Conservation (phyloP, 2,329 filamentous ascomycete species). For the Fusarium haematococcum region DNA sequence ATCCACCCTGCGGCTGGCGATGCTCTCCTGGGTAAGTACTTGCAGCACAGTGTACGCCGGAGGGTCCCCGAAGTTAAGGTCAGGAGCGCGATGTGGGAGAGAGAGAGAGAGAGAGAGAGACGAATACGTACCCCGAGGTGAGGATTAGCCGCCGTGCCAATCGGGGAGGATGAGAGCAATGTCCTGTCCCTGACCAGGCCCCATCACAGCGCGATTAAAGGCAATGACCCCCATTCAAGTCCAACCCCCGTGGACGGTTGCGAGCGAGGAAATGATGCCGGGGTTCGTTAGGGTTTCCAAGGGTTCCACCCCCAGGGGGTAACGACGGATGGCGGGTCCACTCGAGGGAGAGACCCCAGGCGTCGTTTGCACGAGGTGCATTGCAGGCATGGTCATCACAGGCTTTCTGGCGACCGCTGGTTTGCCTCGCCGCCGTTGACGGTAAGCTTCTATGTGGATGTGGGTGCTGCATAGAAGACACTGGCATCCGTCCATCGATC, state of each 20-base stretch:
- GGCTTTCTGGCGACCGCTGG: constrained; percentile 9
- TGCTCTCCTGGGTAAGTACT: background rate
- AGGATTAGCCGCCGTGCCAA: constrained; percentile 21
- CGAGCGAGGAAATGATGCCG: constrained; percentile 1
- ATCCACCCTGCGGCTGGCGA: background rate
- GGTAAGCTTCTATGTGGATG: background rate
- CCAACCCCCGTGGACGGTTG: constrained; percentile 6
- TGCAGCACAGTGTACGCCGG: background rate
- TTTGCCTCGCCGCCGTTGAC: background rate
- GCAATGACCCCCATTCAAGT: constrained; percentile 6
- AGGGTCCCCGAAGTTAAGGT: background rate
- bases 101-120: background rate
- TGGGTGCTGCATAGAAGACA: background rate
- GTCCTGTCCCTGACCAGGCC: background rate
- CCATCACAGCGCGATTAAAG: constrained; percentile 8
- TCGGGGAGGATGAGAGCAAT: constrained; percentile 8
- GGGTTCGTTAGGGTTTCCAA: constrained; percentile 5
- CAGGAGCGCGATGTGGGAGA: background rate
- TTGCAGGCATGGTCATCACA: constrained; percentile 1
- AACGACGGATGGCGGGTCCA: background rate
- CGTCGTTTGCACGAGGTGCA: background rate
- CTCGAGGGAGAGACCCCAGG: background rate
- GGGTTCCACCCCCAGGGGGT: constrained; percentile 11
- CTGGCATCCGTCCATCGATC: constrained; percentile 1
- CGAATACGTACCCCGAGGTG: background rate